Evolutionary conservation across 768 basidiomycete genomes (phyloP), one percentile per base, ranked within the genome.

Genomic region (Mycena amicta): DNA sequence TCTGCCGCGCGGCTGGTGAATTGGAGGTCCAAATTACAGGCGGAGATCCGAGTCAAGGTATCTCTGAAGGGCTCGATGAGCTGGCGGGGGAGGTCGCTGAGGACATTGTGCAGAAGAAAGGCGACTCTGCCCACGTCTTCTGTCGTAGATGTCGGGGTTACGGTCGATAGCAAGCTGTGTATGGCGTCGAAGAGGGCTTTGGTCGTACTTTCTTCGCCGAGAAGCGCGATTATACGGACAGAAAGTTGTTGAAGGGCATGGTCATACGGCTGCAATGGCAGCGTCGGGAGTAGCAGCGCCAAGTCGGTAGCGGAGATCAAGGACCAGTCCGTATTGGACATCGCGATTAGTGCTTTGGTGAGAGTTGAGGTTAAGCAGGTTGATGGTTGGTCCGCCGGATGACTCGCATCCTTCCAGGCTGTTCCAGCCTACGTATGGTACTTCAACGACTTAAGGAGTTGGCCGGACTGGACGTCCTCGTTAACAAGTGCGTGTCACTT

Each of bases 401-500:
- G n/a, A n/a, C n/a, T n/a, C n/a, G n/a, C n/a, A n/a, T n/a, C n/a
- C n/a, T n/a, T n/a, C n/a, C n/a, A n/a, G n/a, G n/a, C n/a, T n/a
- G n/a, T n/a, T n/a, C n/a, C n/a, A n/a, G n/a, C n/a, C n/a, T n/a
- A n/a, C n/a, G n/a, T n/a, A n/a, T n/a, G n/a, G n/a, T n/a, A n/a
- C n/a, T n/a, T n/a, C n/a, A n/a, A n/a, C n/a, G n/a, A n/a, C n/a
- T n/a, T 20, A 52, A 53, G 52, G 26, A 30, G 8, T 6, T 53
- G 22, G 5, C 26, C 5, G 46, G 52, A 5, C 51, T 57, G 5
- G 56, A 52, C 25, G 51, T 57, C 15, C 22, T 53, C 26, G 43
- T 57, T 4, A 53, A 53, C 57, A 53, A 59, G 57, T 50, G 23
- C 5, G 57, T 50, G 45, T n/a, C 26, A 15, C 29, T 26, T 52